Base-by-base conservation (phyloP, 75 land plant species). In the Selaginella moellendorffii region DNA sequence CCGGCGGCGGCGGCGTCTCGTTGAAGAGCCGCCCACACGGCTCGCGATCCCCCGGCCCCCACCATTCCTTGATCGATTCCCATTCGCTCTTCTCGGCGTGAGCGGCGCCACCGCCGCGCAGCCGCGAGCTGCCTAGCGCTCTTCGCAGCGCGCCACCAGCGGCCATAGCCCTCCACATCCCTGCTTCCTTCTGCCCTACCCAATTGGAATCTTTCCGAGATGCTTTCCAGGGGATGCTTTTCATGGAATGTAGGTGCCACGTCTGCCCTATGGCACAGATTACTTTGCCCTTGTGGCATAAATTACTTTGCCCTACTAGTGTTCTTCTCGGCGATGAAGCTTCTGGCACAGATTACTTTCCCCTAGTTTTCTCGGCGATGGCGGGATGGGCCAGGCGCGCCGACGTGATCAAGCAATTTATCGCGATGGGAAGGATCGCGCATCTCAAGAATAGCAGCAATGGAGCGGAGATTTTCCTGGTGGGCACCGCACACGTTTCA, bases 1-100 rank as follows among this genome's bases (percentile, higher is more conserved):
- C 97, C 0, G 96, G 87, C 1, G 95, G 82, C 8, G 68, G 86
- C 27, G 97, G 97, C 2, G 90, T 78, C 54, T 85, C 81, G 72
- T 81, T 83, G 77, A 85, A 79, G 60, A 83, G 72, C 62, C 78
- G 75, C 0, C 97, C 97, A 8, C 77, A 82, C 12, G 85, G 81
- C n/a, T 85, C 97, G 71, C 87, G 75, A 54, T 73, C 77, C 20
- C 97, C 97, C 0, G 81, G 79, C 56, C 69, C 82, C 25, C 71
- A 70, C 84, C 84, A 92, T 36, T 36, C 46, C 46, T 36, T 36
- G 46, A 36, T 36, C 46, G 46, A 36, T 36, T 36, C 46, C 46
- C 46, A 36, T 14, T 36, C 46, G 24, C 95, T 77, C 63, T 80
- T 76, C 20, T 67, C 71, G 0, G 79, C 88, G 0, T 73, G 74